These are phyloP conservation scores for Westerdykella aurantiaca DNA, from an alignment of 2,329 filamentous ascomycete species.

Conservation along the genomic window DNA sequence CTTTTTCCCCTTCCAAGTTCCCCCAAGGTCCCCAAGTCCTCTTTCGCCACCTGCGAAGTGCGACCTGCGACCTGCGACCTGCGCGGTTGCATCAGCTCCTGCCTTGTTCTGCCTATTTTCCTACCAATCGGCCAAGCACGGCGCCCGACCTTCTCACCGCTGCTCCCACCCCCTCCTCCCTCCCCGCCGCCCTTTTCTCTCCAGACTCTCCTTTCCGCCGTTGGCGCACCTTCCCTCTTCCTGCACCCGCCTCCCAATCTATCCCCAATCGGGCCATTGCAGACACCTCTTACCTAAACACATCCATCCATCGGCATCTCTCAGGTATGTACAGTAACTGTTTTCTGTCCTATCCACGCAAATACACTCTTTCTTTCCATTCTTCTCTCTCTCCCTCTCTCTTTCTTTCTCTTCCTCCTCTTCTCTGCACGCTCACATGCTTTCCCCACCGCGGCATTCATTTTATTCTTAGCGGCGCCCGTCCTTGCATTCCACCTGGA, in stretches of 20 bases:
- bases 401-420: not conserved
- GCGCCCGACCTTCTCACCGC: not conserved
- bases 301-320: too few relatives aligned
- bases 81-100: constrained; percentile 25
- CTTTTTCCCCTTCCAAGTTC: not conserved
- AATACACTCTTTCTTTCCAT: not conserved
- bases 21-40: too few relatives aligned
- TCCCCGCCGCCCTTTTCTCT: constrained; percentile 10
- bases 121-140: not conserved
- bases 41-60: too few relatives aligned
- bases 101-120: too few relatives aligned
- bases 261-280: constrained; percentile 15
- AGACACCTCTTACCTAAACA: constrained; percentile 11
- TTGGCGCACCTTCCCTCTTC: constrained; percentile 4
- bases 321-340: constrained; percentile 17
- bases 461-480: constrained; percentile 1
- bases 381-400: not conserved
- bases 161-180: constrained; percentile 13
- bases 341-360: not conserved
- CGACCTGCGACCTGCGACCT: constrained; percentile 4
- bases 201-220: too few relatives aligned
- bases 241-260: constrained; percentile 8
- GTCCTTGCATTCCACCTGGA: constrained; percentile 34
- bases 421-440: too few relatives aligned
- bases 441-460: too few relatives aligned